Percentiles rank a stretch among this genome's conserved stretches.
These are phyloP conservation scores for Beauveria medogensis DNA, from an alignment of 2,329 filamentous ascomycete species.

Conservation along the genomic window DNA sequence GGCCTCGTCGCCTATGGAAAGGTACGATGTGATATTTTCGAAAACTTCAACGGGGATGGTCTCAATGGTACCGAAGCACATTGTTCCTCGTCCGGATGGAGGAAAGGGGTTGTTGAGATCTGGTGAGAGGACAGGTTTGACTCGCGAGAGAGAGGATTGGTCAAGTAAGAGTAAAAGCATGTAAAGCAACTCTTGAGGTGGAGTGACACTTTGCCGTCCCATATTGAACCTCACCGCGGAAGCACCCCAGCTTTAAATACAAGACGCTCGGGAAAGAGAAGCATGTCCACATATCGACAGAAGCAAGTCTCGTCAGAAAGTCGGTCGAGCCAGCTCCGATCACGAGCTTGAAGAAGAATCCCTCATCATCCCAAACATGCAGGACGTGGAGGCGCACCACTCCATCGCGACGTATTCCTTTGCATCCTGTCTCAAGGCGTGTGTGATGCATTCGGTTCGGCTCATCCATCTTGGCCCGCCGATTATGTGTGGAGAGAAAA, in stretches of 20 bases:
- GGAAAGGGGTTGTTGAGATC: no score
- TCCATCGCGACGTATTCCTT: background rate
- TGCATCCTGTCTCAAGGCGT: background rate
- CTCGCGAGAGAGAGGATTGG: background rate
- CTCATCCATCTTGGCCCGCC: background rate
- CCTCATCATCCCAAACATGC: constrained; percentile 1
- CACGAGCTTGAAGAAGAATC: background rate
- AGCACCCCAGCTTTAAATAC: background rate
- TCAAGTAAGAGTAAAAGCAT: no score
- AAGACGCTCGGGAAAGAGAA: background rate
- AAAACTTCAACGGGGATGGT: background rate
- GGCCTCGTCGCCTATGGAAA: background rate
- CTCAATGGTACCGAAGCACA: background rate
- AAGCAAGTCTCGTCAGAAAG: background rate
- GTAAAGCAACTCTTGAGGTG: no score
- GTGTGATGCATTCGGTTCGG: background rate
- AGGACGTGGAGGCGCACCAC: background rate
- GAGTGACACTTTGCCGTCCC: no score
- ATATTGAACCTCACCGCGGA: background rate
- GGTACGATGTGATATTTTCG: background rate
- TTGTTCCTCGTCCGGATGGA: background rate
- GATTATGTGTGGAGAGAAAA: background rate
- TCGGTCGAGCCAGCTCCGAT: background rate
- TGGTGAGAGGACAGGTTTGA: background rate
- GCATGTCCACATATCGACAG: background rate